A percentile compares a stretch with the other conserved stretches of the same genome.
Conservation (phyloP, 1,284 basidiomycete species). For the Mycosarcoma maydis region DNA sequence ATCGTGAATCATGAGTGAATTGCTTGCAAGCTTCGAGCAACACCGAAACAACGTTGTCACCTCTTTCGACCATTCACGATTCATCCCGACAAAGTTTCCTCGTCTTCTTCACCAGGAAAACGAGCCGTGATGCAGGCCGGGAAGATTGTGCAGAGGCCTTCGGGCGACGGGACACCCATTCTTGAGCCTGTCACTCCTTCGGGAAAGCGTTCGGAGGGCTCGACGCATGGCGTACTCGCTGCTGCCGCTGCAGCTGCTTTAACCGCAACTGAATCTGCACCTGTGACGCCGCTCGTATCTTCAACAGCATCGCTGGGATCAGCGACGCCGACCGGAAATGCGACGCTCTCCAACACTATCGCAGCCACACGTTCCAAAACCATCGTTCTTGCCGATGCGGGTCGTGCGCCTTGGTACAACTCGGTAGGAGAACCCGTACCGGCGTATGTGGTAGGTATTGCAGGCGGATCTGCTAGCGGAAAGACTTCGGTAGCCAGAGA, state of each 20-base stretch:
- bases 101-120: background rate
- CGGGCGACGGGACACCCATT: slow-evolving; percentile 48
- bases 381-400: slow-evolving; percentile 55
- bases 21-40: too few relatives aligned
- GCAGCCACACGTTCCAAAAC: slow-evolving; percentile 45
- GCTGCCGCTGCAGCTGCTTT: slow-evolving; percentile 19
- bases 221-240: slow-evolving; percentile 22
- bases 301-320: slow-evolving; percentile 11
- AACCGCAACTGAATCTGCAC: background rate
- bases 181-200: slow-evolving; percentile 27
- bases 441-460: slow-evolving; percentile 88
- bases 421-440: slow-evolving; percentile 75
- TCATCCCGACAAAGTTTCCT: background rate
- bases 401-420: slow-evolving; percentile 71
- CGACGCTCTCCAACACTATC: slow-evolving; percentile 6
- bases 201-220: slow-evolving; percentile 10
- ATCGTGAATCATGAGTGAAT: too few relatives aligned
- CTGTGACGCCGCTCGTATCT: slow-evolving; percentile 6
- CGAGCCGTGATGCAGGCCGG: slow-evolving; percentile 28
- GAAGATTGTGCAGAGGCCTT: slow-evolving; percentile 32
- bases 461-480: slow-evolving; percentile 91
- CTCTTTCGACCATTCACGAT: too few relatives aligned
- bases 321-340: slow-evolving; percentile 9
- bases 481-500: slow-evolving; percentile 74
- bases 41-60: too few relatives aligned